These are phyloP conservation scores for Penicillium desertorum DNA, from an alignment of 495 filamentous ascomycete genomes.

Conservation along the genomic window DNA sequence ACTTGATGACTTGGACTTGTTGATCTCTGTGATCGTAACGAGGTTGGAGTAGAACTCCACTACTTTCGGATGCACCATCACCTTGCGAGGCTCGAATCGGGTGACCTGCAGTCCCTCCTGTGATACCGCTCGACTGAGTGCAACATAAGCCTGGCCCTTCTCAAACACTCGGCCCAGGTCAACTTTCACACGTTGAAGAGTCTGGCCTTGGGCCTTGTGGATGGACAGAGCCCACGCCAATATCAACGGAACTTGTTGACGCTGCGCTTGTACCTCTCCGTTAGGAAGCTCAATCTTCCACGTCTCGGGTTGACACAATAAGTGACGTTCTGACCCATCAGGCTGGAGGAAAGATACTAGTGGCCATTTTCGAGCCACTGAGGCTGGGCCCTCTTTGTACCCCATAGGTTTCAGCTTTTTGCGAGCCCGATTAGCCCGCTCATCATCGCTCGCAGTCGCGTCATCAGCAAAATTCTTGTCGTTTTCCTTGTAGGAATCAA, in stretches of 20 bases:
- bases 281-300: conserved; percentile 98
- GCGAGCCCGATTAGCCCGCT: conserved; percentile 43
- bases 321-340: conserved; percentile 72
- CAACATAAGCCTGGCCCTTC: conserved; percentile 73
- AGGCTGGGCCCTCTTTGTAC: conserved; percentile 36
- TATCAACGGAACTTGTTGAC: conserved; percentile 66
- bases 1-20: conserved; percentile 28
- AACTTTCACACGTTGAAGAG: conserved; percentile 90
- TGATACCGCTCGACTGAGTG: conserved; percentile 72
- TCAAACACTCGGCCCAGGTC: conserved; percentile 91
- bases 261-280: conserved; percentile 87
- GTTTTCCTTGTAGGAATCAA: conserved; percentile 61
- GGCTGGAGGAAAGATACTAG: conserved; percentile 76
- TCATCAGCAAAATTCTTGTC: conserved; percentile 51
- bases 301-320: conserved; percentile 79
- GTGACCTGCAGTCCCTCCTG: conserved; percentile 87
- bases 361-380: conserved; percentile 60
- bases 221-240: conserved; percentile 96
- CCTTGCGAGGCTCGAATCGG: conserved; percentile 83
- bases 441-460: conserved; percentile 43
- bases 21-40: conserved; percentile 50
- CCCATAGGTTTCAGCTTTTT: conserved; percentile 50
- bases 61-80: conserved; percentile 91
- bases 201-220: conserved; percentile 97
- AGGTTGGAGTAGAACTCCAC: conserved; percentile 80